A percentile compares a stretch with the other conserved stretches of the same genome.
Conservation (phyloP, 1,284 basidiomycete species). For the Microbotryum saponariae region DNA sequence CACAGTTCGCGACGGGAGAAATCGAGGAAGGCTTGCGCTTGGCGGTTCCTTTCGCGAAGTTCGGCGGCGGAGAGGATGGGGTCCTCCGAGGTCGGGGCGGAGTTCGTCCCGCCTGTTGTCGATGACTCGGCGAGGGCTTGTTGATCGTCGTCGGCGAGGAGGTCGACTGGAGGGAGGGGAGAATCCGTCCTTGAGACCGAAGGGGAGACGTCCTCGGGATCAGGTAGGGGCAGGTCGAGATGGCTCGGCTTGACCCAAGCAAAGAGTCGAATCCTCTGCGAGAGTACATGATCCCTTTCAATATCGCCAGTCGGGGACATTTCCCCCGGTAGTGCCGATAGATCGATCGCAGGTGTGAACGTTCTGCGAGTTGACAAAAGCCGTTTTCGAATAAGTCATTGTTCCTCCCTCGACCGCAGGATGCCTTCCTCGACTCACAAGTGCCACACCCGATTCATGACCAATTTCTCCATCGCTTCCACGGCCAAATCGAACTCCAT, state of each 20-base stretch:
- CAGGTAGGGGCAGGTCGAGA: constrained; percentile 61
- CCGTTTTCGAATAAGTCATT: not conserved
- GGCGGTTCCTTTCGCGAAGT: not conserved
- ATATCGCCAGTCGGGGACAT: constrained; percentile 82
- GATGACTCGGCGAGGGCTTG: not conserved
- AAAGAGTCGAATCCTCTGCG: constrained; percentile 85
- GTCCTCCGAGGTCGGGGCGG: not conserved
- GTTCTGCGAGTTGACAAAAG: constrained; percentile 52
- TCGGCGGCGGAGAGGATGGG: not conserved
- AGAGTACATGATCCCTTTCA: constrained; percentile 81
- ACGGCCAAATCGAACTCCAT: constrained; percentile 91
- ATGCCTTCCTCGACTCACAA: constrained; percentile 23
- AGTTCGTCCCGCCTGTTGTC: not conserved
- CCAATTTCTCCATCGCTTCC: constrained; percentile 98
- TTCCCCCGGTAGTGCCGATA: constrained; percentile 49
- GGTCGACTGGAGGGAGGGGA: too few species aligned
- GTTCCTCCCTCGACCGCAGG: not conserved
- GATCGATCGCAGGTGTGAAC: constrained; percentile 72
- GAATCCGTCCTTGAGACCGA: not conserved
- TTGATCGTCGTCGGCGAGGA: not conserved
- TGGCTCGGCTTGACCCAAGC: constrained; percentile 83
- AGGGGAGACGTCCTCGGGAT: not conserved
- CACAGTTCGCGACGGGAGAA: constrained; percentile 93
- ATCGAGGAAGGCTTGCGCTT: constrained; percentile 69
- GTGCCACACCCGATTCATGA: constrained; percentile 93